Evolutionary conservation across 768 basidiomycete species (phyloP).

Genomic region (Phylloporus scabripes): DNA sequence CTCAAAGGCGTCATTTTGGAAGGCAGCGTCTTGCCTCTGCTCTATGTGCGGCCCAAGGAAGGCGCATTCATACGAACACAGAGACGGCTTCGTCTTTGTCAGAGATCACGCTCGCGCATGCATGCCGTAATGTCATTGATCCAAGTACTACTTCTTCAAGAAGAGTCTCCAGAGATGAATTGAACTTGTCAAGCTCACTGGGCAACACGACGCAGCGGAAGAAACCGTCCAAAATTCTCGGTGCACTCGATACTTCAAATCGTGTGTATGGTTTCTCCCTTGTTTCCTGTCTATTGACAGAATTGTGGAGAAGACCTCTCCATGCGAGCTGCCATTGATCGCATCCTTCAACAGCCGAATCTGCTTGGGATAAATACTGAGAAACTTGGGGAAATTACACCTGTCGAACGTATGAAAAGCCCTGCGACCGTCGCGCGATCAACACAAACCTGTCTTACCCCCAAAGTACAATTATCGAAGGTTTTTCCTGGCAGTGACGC

Average conservation of each 20-base stretch:
- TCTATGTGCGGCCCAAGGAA: constrained; percentile 24
- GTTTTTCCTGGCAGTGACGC: not conserved
- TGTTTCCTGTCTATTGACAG: constrained; percentile 5
- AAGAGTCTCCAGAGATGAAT: constrained; percentile 3
- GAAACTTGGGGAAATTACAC: not conserved
- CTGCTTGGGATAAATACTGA: constrained; percentile 18
- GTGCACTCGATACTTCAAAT: constrained; percentile 22
- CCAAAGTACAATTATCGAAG: constrained; percentile 11
- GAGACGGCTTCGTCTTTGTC: constrained; percentile 9
- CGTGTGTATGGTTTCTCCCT: constrained; percentile 17
- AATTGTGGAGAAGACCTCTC: constrained; percentile 18
- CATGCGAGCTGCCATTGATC: constrained; percentile 27
- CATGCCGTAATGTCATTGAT: constrained; percentile 8
- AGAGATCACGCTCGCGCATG: constrained; percentile 27
- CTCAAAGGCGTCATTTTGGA: constrained; percentile 58
- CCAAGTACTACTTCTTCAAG: not conserved
- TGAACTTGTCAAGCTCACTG: not conserved
- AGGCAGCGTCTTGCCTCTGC: constrained; percentile 51
- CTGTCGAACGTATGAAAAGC: not conserved
- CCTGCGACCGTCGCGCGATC: not conserved
- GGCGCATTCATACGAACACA: not conserved
- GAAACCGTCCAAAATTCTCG: constrained; percentile 22
- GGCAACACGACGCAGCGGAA: constrained; percentile 5
- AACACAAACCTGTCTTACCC: not conserved
- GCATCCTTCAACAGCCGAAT: constrained; percentile 23